These are phyloP conservation scores for Vachellia collinsii DNA, from an alignment of 306 rosid species.

Conservation along the genomic window DNA sequence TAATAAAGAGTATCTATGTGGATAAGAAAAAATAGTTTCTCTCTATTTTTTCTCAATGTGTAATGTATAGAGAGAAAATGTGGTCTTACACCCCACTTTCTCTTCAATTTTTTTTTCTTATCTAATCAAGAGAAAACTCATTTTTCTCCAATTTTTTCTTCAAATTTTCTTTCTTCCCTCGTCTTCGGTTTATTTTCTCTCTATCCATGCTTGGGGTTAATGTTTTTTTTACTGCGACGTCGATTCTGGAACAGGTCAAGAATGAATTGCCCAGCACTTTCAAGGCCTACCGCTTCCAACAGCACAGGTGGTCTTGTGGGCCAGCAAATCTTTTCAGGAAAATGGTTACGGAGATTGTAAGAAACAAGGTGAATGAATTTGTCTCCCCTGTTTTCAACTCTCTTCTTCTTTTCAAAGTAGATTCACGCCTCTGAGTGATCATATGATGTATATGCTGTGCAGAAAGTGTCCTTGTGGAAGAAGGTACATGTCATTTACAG, in stretches of 20 bases:
- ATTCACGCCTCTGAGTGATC: not conserved
- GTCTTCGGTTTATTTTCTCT: too few species aligned
- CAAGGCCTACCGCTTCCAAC: slow-evolving; percentile 93
- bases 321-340: slow-evolving; percentile 96
- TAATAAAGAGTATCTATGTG: too few species aligned
- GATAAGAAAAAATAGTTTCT: too few species aligned
- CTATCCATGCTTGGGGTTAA: too few species aligned
- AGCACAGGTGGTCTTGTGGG: slow-evolving; percentile 98
- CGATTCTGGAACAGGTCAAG: slow-evolving; percentile 59
- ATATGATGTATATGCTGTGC: slow-evolving; percentile 32
- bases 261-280: slow-evolving; percentile 96
- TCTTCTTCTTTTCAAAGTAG: not conserved
- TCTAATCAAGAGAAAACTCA: too few species aligned
- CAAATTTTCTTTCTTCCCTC: too few species aligned
- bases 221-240: not conserved
- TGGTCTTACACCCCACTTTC: too few species aligned
- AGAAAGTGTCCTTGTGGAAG: slow-evolving; percentile 95
- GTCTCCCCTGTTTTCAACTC: not conserved
- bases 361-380: slow-evolving; percentile 66
- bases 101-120: too few species aligned
- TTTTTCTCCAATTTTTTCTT: too few species aligned
- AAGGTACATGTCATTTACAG: slow-evolving; percentile 88
- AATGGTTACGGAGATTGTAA: slow-evolving; percentile 75
- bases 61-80: too few species aligned
- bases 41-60: too few species aligned